Evolutionary conservation across 768 basidiomycete genomes (phyloP), one percentile per base, ranked within the genome.

Genomic region (Naematelia encephala): DNA sequence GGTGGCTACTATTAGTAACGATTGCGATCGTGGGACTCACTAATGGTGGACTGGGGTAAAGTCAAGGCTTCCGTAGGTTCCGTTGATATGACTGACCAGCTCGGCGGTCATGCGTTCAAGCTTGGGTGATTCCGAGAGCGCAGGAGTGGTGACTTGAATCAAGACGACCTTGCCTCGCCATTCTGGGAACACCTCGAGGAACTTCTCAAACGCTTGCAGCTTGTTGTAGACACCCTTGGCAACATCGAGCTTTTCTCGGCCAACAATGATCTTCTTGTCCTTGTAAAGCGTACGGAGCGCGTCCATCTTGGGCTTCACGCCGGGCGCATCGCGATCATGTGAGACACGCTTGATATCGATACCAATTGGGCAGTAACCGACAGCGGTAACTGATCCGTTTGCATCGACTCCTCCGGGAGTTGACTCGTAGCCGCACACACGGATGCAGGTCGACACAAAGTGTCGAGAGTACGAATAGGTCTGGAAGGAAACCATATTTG

Each of bases 1-100:
- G 94, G 78, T 99, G 94, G 80, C 91, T 94, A 68, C 5, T 39
- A 16, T 14, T 39, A 16, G 47, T 58, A 63, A 60, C 49, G 25
- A 48, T 45, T 27, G 21, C 43, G 19, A 11, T 50, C 27, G 5
- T 43, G 22, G n/a, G 44, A 84, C 90, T 61, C 73, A 93, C 91
- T 96, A 98, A 72, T 99, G 96, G 75, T 99, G 94, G 29, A 98
- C 90, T 19, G 94, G 94, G 68, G 91, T 89, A 71, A 96, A 98
- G 78, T 96, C 91, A 34, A 99, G 78, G 62, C 87, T 87, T 22
- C 94, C 96, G 71, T 90, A 97, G 70, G 91, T 87, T 52, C 92
- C 92, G 72, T 98, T 98, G 78, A 97, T 94, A 67, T 90, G 88
- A 21, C 91, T 87, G 45, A 97, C 93, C 22, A 96, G 80, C 76